phyloP scores from a whole-genome alignment of 2,329 filamentous ascomycete genomes.

The Penicillium sp. region DNA sequence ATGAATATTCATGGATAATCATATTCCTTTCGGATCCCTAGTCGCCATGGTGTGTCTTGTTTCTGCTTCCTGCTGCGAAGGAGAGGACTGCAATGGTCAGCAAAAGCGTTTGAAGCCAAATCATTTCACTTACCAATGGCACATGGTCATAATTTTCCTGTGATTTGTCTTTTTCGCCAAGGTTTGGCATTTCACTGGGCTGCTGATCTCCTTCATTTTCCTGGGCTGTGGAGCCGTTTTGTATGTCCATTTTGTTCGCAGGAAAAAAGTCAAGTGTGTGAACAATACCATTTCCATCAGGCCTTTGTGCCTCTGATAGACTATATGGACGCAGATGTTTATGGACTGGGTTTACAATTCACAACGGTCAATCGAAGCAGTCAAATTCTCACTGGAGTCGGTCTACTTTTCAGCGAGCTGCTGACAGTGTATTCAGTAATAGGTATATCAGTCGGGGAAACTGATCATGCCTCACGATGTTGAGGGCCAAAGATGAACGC shows the following conservation, averaged over 20 bases:
- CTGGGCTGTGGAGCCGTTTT: neutral
- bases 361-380: neutral
- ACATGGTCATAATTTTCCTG: neutral
- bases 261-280: neutral
- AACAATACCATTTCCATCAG: neutral
- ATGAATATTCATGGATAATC: too few species aligned
- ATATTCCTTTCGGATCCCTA: too few species aligned
- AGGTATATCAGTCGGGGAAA: neutral
- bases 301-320: neutral
- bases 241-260: neutral
- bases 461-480: neutral
- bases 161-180: neutral
- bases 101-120: neutral
- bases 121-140: neutral
- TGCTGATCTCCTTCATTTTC: neutral
- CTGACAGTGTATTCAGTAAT: too few species aligned
- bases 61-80: conserved; percentile 29
- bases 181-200: neutral
- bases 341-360: neutral
- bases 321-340: neutral
- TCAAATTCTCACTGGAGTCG: too few species aligned
- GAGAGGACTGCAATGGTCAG: neutral
- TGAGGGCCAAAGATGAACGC: neutral
- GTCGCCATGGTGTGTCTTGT: neutral
- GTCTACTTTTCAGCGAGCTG: too few species aligned